Evolutionary conservation across 306 rosid genomes (phyloP).

Genomic region (Prunus dulcis): DNA sequence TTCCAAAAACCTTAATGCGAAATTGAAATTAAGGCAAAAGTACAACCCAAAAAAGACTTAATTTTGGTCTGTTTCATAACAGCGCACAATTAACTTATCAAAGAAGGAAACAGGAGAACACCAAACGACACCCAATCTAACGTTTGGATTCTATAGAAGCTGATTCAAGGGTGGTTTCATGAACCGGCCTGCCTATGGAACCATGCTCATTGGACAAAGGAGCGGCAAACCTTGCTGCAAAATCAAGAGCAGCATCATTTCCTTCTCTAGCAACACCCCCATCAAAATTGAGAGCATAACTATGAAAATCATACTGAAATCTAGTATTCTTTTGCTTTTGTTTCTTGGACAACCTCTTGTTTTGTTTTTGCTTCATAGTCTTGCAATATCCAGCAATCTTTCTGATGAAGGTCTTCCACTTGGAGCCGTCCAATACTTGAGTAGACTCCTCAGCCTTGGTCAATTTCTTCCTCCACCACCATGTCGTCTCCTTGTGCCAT

Average conservation of each 20-base stretch:
- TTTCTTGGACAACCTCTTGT: not conserved
- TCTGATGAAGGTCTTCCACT: constrained; percentile 76
- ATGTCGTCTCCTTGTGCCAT: constrained; percentile 19
- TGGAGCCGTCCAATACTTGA: constrained; percentile 63
- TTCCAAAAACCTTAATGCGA: no score
- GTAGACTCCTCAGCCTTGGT: constrained; percentile 47
- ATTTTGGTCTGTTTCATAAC: not conserved
- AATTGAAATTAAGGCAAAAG: not conserved
- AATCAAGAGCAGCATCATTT: constrained; percentile 37
- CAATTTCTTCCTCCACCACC: constrained; percentile 44
- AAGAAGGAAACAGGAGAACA: not conserved
- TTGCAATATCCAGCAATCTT: constrained; percentile 44
- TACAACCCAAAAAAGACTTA: not conserved
- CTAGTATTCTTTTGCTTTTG: constrained; percentile 13
- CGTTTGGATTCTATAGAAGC: not conserved
- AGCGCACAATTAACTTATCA: not conserved
- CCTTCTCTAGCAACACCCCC: constrained; percentile 38
- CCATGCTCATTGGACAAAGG: constrained; percentile 23
- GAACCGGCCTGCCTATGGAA: constrained; percentile 8
- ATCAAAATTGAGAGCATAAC: constrained; percentile 76
- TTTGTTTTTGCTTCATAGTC: not conserved
- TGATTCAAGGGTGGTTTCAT: not conserved
- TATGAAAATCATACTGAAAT: constrained; percentile 62
- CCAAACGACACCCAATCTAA: not conserved
- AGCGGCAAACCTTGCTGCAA: constrained; percentile 51